Evolutionary conservation across 2,329 filamentous ascomycete species (phyloP), one percentile per base, ranked within the genome.

Genomic region (Microdochium nivale): DNA sequence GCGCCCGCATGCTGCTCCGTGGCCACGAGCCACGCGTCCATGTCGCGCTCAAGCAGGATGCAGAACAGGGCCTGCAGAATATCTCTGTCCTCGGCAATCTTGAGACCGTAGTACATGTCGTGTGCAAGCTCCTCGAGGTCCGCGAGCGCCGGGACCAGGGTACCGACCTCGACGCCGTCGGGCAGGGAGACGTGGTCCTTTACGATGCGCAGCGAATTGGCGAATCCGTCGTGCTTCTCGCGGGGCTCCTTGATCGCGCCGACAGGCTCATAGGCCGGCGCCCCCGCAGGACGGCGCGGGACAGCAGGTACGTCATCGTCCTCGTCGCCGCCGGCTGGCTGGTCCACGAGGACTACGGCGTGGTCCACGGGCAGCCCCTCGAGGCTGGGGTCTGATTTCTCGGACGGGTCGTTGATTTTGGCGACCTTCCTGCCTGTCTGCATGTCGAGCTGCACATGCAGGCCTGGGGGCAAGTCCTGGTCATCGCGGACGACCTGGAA

Each of bases 101-200:
- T 79, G 19, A 83, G 69, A 10, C 84, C 84, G 64, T 86, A 87
- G 69, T 85, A 87, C 55, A 86, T 80, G 64, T 86, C 84, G 64
- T 87, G 83, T 0, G 83, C 78, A 25, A 86, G 68, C 7, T 87
- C 83, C 54, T 78, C 73, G n/a, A 87, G 73, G 32, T 72, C 72
- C 32, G 78, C 74, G 8, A 87, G 71, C 0, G 79, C 78, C 11
- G 68, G 67, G 40, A 78, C 74, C 14, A 81, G 68, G 2, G 62
- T 64, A 19, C 56, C 57, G 10, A 54, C 53, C 21, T 60, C 54
- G 5, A 50, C 49, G n/a, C 56, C 58, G 48, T 55, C 62, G 56
- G 49, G 55, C 52, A 40, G 58, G 21, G 55, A 57, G 11, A 60
- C 58, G n/a, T 72, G 70, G 47, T 65, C 71, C 59, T 78, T 78